Conservation (phyloP, 1,284 basidiomycete genomes). For the Cutaneotrichosporon cutaneum region DNA sequence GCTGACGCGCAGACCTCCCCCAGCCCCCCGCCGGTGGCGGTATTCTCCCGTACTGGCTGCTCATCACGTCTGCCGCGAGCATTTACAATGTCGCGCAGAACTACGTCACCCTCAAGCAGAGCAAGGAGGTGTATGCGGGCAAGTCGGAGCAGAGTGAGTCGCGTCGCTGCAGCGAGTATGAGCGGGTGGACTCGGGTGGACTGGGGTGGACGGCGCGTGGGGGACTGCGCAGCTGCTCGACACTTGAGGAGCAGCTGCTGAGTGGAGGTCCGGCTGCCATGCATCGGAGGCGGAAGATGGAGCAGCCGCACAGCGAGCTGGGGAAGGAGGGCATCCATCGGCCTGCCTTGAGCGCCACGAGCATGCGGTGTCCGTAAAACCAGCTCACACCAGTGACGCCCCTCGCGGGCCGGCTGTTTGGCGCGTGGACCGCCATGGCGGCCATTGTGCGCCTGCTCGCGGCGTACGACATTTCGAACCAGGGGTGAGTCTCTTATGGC, state of each 20-base stretch:
- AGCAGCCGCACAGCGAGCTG: too few species aligned
- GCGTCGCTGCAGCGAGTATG: too few species aligned
- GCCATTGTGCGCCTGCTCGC: slow-evolving; percentile 77
- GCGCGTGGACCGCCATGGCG: slow-evolving; percentile 79
- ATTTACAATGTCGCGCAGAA: slow-evolving; percentile 83
- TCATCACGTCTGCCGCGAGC: slow-evolving; percentile 70
- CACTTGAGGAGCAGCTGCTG: too few species aligned
- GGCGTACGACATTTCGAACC: slow-evolving; percentile 79
- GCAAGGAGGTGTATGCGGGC: slow-evolving; percentile 70
- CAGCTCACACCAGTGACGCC: slow-evolving; percentile 64
- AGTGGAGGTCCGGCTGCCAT: too few species aligned
- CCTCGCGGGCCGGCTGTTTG: slow-evolving; percentile 83
- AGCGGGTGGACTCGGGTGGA: too few species aligned
- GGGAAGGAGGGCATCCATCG: too few species aligned
- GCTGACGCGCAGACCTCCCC: slow-evolving; percentile 16
- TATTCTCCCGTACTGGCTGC: slow-evolving; percentile 80
- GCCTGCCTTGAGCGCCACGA: too few species aligned
- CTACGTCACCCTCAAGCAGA: slow-evolving; percentile 72
- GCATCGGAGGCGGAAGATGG: too few species aligned
- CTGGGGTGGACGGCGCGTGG: too few species aligned
- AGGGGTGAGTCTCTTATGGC: slow-evolving; percentile 67
- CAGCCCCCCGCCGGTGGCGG: slow-evolving; percentile 55
- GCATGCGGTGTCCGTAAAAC: too few species aligned
- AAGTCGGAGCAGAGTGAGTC: slow-evolving; percentile 57
- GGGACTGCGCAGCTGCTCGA: too few species aligned